phyloP scores from a whole-genome alignment of 148 eudicot species.

The Rhododendron williamsianum region DNA sequence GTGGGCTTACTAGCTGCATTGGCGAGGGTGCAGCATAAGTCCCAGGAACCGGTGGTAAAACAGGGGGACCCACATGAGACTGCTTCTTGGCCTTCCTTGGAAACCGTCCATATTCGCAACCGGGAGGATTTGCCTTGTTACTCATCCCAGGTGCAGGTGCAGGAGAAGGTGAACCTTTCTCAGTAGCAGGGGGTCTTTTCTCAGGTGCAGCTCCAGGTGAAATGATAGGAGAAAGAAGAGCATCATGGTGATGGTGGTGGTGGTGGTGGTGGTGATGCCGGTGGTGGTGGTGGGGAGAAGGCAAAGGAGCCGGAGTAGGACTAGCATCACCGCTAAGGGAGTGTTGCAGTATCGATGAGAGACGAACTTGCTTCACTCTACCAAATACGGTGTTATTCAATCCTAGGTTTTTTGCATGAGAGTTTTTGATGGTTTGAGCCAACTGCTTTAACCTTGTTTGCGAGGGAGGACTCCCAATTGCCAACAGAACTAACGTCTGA shows the following conservation, averaged over 20 bases:
- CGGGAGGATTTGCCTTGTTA: slow-evolving; percentile 51
- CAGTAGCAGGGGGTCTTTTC: slow-evolving; percentile 26
- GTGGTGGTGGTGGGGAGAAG: slow-evolving; percentile 41
- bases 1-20: slow-evolving; percentile 37
- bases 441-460: slow-evolving; percentile 73
- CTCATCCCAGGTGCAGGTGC: slow-evolving; percentile 31
- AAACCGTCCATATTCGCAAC: slow-evolving; percentile 48
- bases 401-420: slow-evolving; percentile 81
- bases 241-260: slow-evolving; percentile 37
- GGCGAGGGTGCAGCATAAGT: slow-evolving; percentile 34
- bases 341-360: slow-evolving; percentile 70
- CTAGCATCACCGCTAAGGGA: slow-evolving; percentile 37
- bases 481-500: slow-evolving; percentile 58
- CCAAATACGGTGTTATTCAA: slow-evolving; percentile 88
- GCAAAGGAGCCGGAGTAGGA: slow-evolving; percentile 71
- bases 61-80: slow-evolving; percentile 34
- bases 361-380: slow-evolving; percentile 82
- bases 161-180: slow-evolving; percentile 35
- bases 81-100: slow-evolving; percentile 35
- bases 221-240: slow-evolving; percentile 32
- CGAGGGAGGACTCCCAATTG: slow-evolving; percentile 61
- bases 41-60: slow-evolving; percentile 42
- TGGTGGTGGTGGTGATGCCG: slow-evolving; percentile 61
- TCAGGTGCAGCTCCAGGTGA: slow-evolving; percentile 53
- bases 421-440: slow-evolving; percentile 71